These are phyloP conservation scores for Fusarium sacchari DNA, from an alignment of 2,329 filamentous ascomycete genomes.

Conservation along the genomic window DNA sequence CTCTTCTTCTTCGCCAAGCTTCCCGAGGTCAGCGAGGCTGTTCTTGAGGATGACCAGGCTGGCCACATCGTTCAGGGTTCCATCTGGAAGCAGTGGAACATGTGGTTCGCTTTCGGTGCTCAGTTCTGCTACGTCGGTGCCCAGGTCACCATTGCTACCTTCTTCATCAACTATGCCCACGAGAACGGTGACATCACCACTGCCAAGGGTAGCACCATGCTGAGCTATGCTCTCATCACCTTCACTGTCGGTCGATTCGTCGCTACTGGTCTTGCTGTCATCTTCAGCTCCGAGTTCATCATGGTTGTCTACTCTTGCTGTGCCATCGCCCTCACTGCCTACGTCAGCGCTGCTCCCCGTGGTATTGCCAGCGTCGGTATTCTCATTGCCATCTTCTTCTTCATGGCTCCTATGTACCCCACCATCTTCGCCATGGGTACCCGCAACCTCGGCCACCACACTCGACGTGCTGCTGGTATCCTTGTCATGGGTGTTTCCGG, in stretches of 20 bases:
- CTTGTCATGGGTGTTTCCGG: slow-evolving; percentile 75
- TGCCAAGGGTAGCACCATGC: slow-evolving; percentile 67
- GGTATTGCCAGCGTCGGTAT: slow-evolving; percentile 65
- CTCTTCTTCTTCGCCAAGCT: slow-evolving; percentile 75
- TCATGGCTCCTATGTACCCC: slow-evolving; percentile 82
- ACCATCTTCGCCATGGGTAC: slow-evolving; percentile 83
- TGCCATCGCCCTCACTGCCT: slow-evolving; percentile 68
- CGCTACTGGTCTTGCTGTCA: slow-evolving; percentile 70
- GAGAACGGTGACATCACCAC: slow-evolving; percentile 65
- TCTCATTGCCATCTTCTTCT: slow-evolving; percentile 78
- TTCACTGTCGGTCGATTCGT: slow-evolving; percentile 79
- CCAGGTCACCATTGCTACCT: slow-evolving; percentile 71
- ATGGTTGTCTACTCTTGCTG: slow-evolving; percentile 70
- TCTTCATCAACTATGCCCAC: slow-evolving; percentile 78
- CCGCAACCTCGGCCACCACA: slow-evolving; percentile 78
- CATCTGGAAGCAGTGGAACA: slow-evolving; percentile 75
- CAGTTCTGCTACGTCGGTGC: slow-evolving; percentile 84
- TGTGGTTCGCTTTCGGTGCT: slow-evolving; percentile 79
- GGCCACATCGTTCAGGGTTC: slow-evolving; percentile 67
- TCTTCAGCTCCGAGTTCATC: slow-evolving; percentile 74
- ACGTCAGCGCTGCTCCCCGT: slow-evolving; percentile 55
- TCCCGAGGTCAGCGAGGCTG: slow-evolving; percentile 72
- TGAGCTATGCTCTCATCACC: slow-evolving; percentile 79
- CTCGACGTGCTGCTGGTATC: slow-evolving; percentile 79
- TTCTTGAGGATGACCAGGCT: slow-evolving; percentile 51